Percentiles rank a stretch among this genome's conserved stretches.
Conservation (phyloP, 371 early-diverging fungal genomes). For the Mortierella sp. region DNA sequence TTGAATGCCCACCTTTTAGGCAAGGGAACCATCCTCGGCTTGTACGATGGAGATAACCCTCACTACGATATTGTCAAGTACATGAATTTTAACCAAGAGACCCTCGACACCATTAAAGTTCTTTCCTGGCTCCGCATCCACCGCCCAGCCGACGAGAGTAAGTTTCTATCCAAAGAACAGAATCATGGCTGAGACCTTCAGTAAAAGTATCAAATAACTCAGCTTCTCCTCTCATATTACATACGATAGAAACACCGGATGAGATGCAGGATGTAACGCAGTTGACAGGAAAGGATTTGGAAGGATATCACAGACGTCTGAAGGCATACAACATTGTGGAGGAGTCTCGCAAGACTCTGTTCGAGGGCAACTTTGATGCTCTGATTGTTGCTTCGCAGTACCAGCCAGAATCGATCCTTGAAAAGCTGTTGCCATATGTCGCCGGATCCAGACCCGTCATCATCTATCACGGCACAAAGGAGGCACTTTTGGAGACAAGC, state of each 20-base stretch:
- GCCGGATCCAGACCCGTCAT: slow-evolving; percentile 89
- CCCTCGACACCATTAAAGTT: slow-evolving; percentile 69
- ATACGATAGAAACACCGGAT: slow-evolving; percentile 39
- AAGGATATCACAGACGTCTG: slow-evolving; percentile 46
- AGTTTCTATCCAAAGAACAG: not conserved
- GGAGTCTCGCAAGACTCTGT: slow-evolving; percentile 44
- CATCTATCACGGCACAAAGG: slow-evolving; percentile 86
- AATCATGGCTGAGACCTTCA: not conserved
- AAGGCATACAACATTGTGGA: slow-evolving; percentile 55
- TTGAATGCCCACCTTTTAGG: slow-evolving; percentile 25
- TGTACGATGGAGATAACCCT: slow-evolving; percentile 83
- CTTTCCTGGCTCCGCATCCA: slow-evolving; percentile 79
- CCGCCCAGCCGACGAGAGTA: slow-evolving; percentile 68
- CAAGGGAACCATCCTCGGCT: slow-evolving; percentile 71
- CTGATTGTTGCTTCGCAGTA: slow-evolving; percentile 87
- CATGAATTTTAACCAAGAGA: slow-evolving; percentile 78
- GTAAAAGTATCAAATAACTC: not conserved
- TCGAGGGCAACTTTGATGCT: slow-evolving; percentile 62
- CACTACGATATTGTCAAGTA: slow-evolving; percentile 85
- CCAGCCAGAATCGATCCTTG: slow-evolving; percentile 77
- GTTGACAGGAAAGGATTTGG: slow-evolving; percentile 45
- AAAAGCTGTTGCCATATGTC: slow-evolving; percentile 75
- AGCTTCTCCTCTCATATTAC: not conserved
- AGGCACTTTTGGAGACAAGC: slow-evolving; percentile 81
- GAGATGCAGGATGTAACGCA: slow-evolving; percentile 52